Evolutionary conservation across 164 flowering plant species (phyloP).

Genomic region (Stephania cephalantha): DNA sequence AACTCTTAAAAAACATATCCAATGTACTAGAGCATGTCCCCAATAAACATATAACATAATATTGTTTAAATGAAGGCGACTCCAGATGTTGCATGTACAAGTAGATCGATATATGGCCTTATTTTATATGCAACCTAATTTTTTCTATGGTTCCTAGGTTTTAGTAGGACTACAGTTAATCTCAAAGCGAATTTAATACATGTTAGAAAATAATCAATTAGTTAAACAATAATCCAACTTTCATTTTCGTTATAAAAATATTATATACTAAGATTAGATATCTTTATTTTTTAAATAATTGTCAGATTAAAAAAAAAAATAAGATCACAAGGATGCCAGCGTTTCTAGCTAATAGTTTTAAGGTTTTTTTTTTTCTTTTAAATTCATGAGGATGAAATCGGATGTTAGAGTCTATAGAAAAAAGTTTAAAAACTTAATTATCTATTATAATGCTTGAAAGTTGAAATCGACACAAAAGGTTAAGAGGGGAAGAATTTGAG

Average conservation of each 20-base stretch:
- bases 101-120: neutral
- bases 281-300: too few relatives aligned
- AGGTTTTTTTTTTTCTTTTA: too few relatives aligned
- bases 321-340: too few relatives aligned
- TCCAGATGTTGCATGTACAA: neutral
- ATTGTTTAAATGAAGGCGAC: neutral
- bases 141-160: neutral
- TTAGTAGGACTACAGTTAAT: neutral
- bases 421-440: too few relatives aligned
- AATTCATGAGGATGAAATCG: too few relatives aligned
- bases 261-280: neutral
- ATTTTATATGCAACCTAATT: neutral
- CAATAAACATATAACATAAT: neutral
- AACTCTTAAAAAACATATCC: neutral
- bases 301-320: too few relatives aligned
- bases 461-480: too few relatives aligned
- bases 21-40: neutral
- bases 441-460: too few relatives aligned
- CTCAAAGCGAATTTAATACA: too few relatives aligned
- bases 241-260: neutral
- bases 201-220: neutral
- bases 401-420: too few relatives aligned
- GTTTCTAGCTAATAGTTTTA: too few relatives aligned
- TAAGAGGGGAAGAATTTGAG: too few relatives aligned
- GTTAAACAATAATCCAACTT: neutral